Evolutionary conservation across 2,329 filamentous ascomycete species (phyloP).

Genomic region (Fusarium algeriense): DNA sequence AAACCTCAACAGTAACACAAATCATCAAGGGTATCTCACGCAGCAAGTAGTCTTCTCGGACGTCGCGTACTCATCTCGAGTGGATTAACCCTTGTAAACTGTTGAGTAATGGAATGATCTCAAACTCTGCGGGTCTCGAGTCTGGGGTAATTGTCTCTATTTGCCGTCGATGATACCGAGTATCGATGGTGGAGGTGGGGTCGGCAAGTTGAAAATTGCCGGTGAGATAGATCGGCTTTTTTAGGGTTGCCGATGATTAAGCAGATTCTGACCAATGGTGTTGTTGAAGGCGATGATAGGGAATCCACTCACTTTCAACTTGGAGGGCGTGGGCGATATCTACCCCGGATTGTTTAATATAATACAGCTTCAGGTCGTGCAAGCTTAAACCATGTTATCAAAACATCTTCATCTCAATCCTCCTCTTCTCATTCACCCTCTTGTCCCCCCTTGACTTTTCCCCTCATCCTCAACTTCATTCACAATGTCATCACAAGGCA

Average conservation of each 20-base stretch:
- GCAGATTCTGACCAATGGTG: conserved; percentile 4
- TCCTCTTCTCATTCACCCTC: neutral
- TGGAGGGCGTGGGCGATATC: neutral
- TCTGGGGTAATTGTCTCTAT: conserved; percentile 31
- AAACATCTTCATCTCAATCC: neutral
- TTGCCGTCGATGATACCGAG: conserved; percentile 18
- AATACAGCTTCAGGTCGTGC: conserved; percentile 32
- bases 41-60: conserved; percentile 44
- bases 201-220: conserved; percentile 27
- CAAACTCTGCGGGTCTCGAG: conserved; percentile 30
- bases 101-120: conserved; percentile 26
- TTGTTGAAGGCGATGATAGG: neutral
- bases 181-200: conserved; percentile 11
- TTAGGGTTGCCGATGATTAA: conserved; percentile 29
- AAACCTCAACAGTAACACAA: too few species aligned
- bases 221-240: conserved; percentile 11
- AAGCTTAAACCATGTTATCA: neutral
- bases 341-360: conserved; percentile 21
- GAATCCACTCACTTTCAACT: conserved; percentile 21
- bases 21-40: conserved; percentile 29
- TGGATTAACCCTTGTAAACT: conserved; percentile 6
- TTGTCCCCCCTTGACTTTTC: neutral
- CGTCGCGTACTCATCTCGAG: conserved; percentile 38
- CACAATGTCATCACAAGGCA: conserved; percentile 42
- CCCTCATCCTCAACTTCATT: neutral